These are phyloP conservation scores for Sporodiniella umbellata DNA, from an alignment of 371 early-diverging fungal genomes.

Conservation along the genomic window DNA sequence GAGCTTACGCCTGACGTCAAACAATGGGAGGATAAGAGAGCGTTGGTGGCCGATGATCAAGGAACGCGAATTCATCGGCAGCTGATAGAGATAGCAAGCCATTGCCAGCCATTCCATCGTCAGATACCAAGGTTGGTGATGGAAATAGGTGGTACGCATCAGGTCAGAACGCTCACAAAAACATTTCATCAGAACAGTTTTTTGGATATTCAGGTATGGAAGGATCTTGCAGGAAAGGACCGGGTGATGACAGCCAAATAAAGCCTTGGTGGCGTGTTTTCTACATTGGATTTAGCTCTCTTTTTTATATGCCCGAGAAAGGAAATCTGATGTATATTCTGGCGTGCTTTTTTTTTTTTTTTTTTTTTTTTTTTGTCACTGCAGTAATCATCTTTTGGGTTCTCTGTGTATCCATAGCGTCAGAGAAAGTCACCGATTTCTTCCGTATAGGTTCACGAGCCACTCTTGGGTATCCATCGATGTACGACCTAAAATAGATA, in stretches of 20 bases:
- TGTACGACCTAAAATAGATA: too few relatives aligned
- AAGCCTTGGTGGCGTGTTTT: not conserved
- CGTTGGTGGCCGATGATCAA: slow-evolving; percentile 72
- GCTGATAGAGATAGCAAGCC: slow-evolving; percentile 44
- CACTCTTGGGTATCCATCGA: too few relatives aligned
- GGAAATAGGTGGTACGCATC: slow-evolving; percentile 78
- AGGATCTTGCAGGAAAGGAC: slow-evolving; percentile 68
- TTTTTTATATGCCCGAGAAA: not conserved
- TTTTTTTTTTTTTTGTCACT: too few relatives aligned
- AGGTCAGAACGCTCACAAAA: slow-evolving; percentile 44
- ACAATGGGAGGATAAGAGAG: slow-evolving; percentile 84
- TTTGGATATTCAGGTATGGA: slow-evolving; percentile 57
- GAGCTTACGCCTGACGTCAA: slow-evolving; percentile 68
- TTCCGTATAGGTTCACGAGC: too few relatives aligned
- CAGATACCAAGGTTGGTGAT: slow-evolving; percentile 68
- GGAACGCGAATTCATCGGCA: slow-evolving; percentile 64
- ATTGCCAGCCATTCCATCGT: slow-evolving; percentile 18
- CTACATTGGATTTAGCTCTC: not conserved
- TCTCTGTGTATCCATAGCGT: too few relatives aligned
- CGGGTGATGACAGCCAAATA: slow-evolving; percentile 48
- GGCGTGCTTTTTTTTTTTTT: too few relatives aligned
- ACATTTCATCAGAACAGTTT: slow-evolving; percentile 51
- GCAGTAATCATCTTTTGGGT: too few relatives aligned
- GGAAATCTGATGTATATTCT: too few relatives aligned
- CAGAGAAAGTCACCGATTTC: too few relatives aligned